Evolutionary conservation across 23 red algal species (phyloP).

Genomic region (Agarophyton chilense): DNA sequence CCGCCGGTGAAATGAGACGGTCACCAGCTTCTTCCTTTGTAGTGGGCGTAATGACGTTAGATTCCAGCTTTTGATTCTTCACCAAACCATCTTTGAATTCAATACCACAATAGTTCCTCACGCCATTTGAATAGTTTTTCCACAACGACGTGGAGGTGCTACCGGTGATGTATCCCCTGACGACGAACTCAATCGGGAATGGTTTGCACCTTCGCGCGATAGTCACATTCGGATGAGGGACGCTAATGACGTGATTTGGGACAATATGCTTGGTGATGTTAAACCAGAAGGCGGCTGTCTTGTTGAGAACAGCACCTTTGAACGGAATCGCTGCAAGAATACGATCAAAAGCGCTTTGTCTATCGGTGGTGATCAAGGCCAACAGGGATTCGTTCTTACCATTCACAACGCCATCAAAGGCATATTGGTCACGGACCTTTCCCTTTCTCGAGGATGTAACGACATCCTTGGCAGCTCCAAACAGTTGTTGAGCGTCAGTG

Average conservation of each 20-base stretch:
- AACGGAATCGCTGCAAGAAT: slow-evolving; percentile 95
- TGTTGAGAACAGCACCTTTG: slow-evolving; percentile 97
- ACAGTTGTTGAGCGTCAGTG: slow-evolving; percentile 26
- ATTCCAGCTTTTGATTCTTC: slow-evolving; percentile 94
- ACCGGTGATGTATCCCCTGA: slow-evolving; percentile 98
- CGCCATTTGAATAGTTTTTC: slow-evolving; percentile 97
- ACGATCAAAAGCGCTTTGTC: slow-evolving; percentile 97
- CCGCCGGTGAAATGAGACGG: slow-evolving; percentile 85
- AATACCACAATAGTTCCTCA: slow-evolving; percentile 96
- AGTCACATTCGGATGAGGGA: slow-evolving; percentile 94
- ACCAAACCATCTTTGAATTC: slow-evolving; percentile 82
- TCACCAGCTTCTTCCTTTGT: slow-evolving; percentile 96
- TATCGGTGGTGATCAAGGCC: slow-evolving; percentile 95
- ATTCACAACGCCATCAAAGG: slow-evolving; percentile 44
- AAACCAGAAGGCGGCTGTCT: slow-evolving; percentile 96
- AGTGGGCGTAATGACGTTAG: slow-evolving; percentile 95
- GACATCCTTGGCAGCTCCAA: background rate
- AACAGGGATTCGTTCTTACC: slow-evolving; percentile 56
- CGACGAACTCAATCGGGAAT: slow-evolving; percentile 99
- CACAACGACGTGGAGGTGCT: slow-evolving; percentile 90
- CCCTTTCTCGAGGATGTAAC: slow-evolving; percentile 64
- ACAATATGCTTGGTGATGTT: slow-evolving; percentile 84
- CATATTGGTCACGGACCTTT: slow-evolving; percentile 97
- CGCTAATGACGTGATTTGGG: slow-evolving; percentile 90
- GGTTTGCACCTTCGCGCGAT: slow-evolving; percentile 86